A percentile compares a stretch with the other conserved stretches of the same genome.
These are phyloP conservation scores for Colletotrichum lini DNA, from an alignment of 2,329 filamentous ascomycete genomes.

Conservation along the genomic window DNA sequence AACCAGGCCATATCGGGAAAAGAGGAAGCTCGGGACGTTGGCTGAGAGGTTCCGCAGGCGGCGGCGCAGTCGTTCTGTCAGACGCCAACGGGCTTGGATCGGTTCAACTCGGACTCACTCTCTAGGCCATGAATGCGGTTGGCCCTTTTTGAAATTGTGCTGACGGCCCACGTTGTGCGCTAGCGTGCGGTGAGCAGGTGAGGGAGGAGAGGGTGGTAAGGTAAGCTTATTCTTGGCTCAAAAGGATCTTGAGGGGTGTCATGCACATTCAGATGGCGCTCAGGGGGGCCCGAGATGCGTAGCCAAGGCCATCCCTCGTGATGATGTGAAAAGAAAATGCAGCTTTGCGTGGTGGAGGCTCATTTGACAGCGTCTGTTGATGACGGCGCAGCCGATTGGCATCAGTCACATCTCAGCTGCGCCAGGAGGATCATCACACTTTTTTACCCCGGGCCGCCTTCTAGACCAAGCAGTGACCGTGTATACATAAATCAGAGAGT, in stretches of 20 bases:
- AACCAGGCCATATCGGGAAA: constrained; percentile 11
- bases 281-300: too few relatives aligned
- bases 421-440: background rate
- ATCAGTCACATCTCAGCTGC: background rate
- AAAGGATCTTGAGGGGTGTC: background rate
- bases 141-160: background rate
- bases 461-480: background rate
- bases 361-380: background rate
- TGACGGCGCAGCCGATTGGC: background rate
- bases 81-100: constrained; percentile 4
- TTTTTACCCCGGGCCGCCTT: too few relatives aligned
- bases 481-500: too few relatives aligned
- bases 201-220: constrained; percentile 14
- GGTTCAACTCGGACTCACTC: background rate
- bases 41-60: constrained; percentile 1
- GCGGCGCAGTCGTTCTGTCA: constrained; percentile 35
- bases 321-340: background rate
- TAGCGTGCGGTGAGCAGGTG: constrained; percentile 2
- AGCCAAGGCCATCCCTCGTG: too few relatives aligned
- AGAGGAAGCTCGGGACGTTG: background rate
- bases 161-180: constrained; percentile 4
- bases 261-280: constrained; percentile 6
- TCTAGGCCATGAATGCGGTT: background rate
- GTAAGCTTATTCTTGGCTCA: constrained; percentile 36
- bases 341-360: background rate